phyloP scores from a whole-genome alignment of 176 grass and related monocot genomes.

The Coix lacrymajobi region DNA sequence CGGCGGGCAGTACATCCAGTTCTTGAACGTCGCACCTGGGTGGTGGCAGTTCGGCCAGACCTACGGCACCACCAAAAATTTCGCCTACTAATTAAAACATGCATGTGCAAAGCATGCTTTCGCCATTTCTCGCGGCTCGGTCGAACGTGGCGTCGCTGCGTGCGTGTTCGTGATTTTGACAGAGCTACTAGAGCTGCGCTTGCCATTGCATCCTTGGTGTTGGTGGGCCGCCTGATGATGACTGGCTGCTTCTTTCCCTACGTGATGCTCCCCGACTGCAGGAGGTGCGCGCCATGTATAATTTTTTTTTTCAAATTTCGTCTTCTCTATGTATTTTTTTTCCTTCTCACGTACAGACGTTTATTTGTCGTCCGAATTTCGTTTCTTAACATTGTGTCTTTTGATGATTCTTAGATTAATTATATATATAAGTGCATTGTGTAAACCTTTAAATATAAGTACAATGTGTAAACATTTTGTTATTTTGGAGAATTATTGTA shows the following conservation, averaged over 20 bases:
- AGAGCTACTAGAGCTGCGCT: conserved; percentile 27
- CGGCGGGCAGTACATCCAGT: conserved; percentile 40
- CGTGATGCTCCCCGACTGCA: conserved; percentile 18
- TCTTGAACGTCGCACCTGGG: conserved; percentile 18
- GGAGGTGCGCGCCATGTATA: conserved; percentile 13
- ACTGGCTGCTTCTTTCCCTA: neutral
- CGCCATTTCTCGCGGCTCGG: neutral
- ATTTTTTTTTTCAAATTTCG: neutral
- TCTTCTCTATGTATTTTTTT: neutral
- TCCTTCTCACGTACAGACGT: neutral
- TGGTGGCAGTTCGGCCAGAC: conserved; percentile 59
- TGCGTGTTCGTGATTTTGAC: conserved; percentile 25
- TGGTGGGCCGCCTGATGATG: neutral
- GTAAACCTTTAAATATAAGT: neutral
- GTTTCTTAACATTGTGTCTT: too few relatives aligned
- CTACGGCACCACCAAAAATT: conserved; percentile 27
- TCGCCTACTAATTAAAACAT: conserved; percentile 34
- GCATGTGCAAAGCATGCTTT: neutral
- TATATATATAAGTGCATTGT: neutral
- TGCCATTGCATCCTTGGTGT: conserved; percentile 23
- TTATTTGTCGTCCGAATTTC: neutral
- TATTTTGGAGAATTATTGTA: neutral
- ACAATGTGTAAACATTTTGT: neutral
- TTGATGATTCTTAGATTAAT: neutral
- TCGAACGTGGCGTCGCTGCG: neutral